phyloP scores from a whole-genome alignment of 1,284 basidiomycete species.

The Irpex lacteus region DNA sequence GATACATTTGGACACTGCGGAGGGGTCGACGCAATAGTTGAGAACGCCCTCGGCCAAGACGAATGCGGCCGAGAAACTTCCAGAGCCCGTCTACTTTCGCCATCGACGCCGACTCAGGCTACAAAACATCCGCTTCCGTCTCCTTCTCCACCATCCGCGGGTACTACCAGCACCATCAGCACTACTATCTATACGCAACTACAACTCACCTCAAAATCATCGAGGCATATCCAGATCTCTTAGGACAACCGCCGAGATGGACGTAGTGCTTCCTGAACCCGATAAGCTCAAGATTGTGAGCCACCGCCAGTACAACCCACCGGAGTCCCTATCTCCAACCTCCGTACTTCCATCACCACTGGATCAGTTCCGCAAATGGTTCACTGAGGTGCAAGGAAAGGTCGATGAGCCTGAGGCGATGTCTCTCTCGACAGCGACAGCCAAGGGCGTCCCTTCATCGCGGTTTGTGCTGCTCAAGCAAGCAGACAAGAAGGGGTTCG shows the following conservation, averaged over 20 bases:
- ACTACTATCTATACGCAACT: background rate
- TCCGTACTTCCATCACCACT: slow-evolving; percentile 68
- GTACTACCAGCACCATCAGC: background rate
- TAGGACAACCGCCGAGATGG: slow-evolving; percentile 15
- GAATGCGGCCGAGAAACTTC: background rate
- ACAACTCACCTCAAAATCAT: background rate
- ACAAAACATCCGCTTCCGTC: background rate
- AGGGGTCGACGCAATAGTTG: background rate
- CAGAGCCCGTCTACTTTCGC: background rate
- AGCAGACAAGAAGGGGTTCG: slow-evolving; percentile 82
- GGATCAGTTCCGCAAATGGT: slow-evolving; percentile 84
- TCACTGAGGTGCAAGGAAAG: slow-evolving; percentile 57
- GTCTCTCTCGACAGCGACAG: slow-evolving; percentile 78
- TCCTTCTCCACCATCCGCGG: background rate
- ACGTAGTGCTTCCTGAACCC: slow-evolving; percentile 29
- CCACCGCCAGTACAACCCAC: slow-evolving; percentile 74
- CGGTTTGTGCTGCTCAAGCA: slow-evolving; percentile 93
- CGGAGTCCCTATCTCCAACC: slow-evolving; percentile 56
- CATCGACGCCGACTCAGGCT: background rate
- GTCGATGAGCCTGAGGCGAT: slow-evolving; percentile 89
- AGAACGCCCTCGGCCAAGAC: background rate
- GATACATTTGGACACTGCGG: background rate
- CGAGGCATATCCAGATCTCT: background rate
- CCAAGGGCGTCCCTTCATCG: slow-evolving; percentile 76
- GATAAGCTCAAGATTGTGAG: slow-evolving; percentile 65